phyloP scores from a whole-genome alignment of 345 rosid genomes.

The Microcos paniculata region DNA sequence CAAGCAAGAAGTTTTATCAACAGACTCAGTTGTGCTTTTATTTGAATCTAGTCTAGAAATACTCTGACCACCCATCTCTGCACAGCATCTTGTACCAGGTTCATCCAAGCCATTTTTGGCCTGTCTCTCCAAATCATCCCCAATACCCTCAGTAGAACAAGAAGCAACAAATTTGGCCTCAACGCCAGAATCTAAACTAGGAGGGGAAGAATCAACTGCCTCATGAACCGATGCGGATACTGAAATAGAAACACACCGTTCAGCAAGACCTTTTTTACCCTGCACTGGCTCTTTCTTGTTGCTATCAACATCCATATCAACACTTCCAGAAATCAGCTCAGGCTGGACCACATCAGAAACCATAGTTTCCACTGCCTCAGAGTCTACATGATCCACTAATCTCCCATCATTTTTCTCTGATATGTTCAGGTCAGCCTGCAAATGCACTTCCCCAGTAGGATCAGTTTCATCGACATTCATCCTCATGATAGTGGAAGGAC shows the following conservation, averaged over 20 bases:
- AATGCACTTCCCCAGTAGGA: conserved; percentile 18
- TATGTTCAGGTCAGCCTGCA: conserved; percentile 34
- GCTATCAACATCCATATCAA: too few species aligned
- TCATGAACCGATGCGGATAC: conserved; percentile 23
- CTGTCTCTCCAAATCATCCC: conserved; percentile 25
- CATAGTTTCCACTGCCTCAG: conserved; percentile 29
- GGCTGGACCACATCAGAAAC: conserved; percentile 32
- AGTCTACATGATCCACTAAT: conserved; percentile 25
- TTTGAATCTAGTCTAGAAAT: conserved; percentile 35
- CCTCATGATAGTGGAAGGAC: conserved; percentile 28
- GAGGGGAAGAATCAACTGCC: conserved; percentile 26
- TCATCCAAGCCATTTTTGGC: conserved; percentile 21
- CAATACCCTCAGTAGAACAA: conserved; percentile 26
- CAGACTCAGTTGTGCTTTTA: conserved; percentile 24
- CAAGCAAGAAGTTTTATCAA: conserved; percentile 34
- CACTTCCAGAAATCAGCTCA: conserved; percentile 17
- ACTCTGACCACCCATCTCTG: conserved; percentile 24
- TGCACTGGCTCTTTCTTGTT: too few species aligned
- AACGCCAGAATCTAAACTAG: conserved; percentile 24
- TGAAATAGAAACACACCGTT: conserved; percentile 22
- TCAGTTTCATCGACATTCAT: conserved; percentile 35
- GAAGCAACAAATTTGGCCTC: conserved; percentile 29
- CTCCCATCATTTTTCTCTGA: conserved; percentile 37
- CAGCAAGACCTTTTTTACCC: background rate
- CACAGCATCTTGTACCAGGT: conserved; percentile 11